Evolutionary conservation across 176 grass and related monocot species (phyloP).

Genomic region (Secale cereale): DNA sequence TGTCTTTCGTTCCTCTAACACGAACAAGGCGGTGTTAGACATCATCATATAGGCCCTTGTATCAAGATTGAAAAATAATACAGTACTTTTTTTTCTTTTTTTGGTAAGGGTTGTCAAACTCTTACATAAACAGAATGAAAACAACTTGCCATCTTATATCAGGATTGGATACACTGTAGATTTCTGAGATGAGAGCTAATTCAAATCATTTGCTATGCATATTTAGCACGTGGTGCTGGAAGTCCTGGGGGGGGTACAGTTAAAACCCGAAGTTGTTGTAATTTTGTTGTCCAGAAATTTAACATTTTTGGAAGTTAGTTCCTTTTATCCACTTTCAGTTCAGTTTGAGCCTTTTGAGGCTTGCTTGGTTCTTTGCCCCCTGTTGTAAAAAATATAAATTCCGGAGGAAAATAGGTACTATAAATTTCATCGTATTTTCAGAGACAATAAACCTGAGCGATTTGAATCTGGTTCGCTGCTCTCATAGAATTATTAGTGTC

Average conservation of each 20-base stretch:
- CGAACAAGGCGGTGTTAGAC: too few species aligned
- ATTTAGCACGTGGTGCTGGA: too few species aligned
- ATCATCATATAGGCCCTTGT: too few species aligned
- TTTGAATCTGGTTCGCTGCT: not conserved
- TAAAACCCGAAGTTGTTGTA: not conserved
- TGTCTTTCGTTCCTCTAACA: too few species aligned
- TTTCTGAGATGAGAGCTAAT: not conserved
- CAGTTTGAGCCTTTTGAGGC: not conserved
- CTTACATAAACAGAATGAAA: too few species aligned
- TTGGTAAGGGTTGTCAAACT: too few species aligned
- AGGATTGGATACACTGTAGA: not conserved
- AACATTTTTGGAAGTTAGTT: slow-evolving; percentile 16
- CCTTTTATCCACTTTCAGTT: not conserved
- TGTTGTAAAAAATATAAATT: not conserved
- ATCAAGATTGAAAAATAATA: too few species aligned
- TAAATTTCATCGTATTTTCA: not conserved
- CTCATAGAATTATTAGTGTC: not conserved
- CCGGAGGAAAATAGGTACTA: not conserved
- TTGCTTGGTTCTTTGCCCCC: not conserved
- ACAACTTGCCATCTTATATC: too few species aligned
- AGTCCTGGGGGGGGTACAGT: too few species aligned
- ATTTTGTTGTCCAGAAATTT: not conserved
- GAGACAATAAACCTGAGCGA: too few species aligned
- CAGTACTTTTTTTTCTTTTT: too few species aligned
- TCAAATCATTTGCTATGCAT: not conserved